Base-by-base conservation (phyloP, 805 yeast genomes). In the Candida taoyuanica region DNA sequence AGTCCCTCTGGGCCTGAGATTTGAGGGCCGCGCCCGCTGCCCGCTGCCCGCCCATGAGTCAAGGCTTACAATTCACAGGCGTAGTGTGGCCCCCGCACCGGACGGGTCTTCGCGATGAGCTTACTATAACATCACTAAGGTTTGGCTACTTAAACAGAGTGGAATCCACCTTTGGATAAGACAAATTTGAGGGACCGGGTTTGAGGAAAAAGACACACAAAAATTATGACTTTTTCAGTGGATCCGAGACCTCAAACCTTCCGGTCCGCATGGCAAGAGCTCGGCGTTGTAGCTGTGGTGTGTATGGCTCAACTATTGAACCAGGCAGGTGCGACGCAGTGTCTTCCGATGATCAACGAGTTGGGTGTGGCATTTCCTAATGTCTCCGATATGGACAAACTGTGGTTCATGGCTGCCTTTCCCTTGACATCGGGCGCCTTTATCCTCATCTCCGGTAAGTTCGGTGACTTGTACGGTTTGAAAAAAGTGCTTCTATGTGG, bases 391-490 rank as follows among this genome's bases (percentile, higher is more conserved):
- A 45, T 47, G 5, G 63, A 65, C 32, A 66, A 70, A 39, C 65
- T 47, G 3, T 81, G 94, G 93, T 75, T 77, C 53, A 70, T 78
- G 67, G 87, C 88, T 2, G 73, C 85, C 0, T 81, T 75, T 53
- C 78, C 86, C 0, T 59, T 84, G 38, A 76, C 86, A 0, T 74
- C 81, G 5, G 91, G 91, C 11, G 80, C 91, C 0, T 76, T 83
- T 44, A 82, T 84, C 35, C 57, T 84, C 26, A 64, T 78, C 5
- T 71, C 82, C 26, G 93, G 93, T 7, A 68, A 79, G 34, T 52
- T 81, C 32, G 93, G 94, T 24, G 94, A 84, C 51, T 63, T 82
- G 11, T 76, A 74, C 48, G 93, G 93, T 0, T 64, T 80, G 37
- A 78, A 76, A 41, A 61, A 55, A 29, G 58, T 76, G n/a, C 65